Evolutionary conservation across 169 alveolate species (phyloP), one percentile per base, ranked within the genome.

Genomic region (Neospora caninum): DNA sequence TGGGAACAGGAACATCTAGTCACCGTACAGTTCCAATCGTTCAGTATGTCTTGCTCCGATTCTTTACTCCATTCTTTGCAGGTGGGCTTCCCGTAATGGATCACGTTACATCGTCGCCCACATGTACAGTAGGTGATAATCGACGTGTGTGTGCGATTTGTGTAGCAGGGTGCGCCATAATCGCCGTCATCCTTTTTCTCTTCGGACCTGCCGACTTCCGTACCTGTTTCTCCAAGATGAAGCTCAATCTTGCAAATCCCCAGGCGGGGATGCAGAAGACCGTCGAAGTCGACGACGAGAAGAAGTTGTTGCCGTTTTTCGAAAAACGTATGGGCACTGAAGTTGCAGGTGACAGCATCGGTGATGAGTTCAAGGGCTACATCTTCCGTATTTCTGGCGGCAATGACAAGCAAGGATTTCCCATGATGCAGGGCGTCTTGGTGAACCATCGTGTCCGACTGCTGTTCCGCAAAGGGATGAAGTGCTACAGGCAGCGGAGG

Each of bases 321-420:
- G 99, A 99, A 96, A 98, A 98, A 96, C 94, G 99, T 91, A 99
- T 99, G 98, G 99, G 99, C 39, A 97, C 99, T 38, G 99, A 98
- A 95, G 99, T 99, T 87, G 99, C 99, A 64, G 99, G 99, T 42
- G 99, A 99, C 96, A 96, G 98, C 88, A 97, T 99, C 84, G 99
- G 99, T 27, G 99, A 99, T 45, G 99, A 99, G 97, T 99, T 97
- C 96, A 98, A 98, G 96, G 99, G 99, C 49, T 98, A 99, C 97
- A 97, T 99, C 80, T 98, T 99, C 98, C 97, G 97, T 94, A 97
- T 98, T 86, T 97, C 98, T 16, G 97, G 97, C n/a, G 99, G 99
- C 88, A 99, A 99, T 97, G 99, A 99, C 97, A 99, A 99, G 97
- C 99, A 99, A 97, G 99, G 99, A 58, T 99, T 99, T 98, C 99